Evolutionary conservation across 768 basidiomycete genomes (phyloP), one percentile per base, ranked within the genome.

Genomic region (Panellus pusillus): DNA sequence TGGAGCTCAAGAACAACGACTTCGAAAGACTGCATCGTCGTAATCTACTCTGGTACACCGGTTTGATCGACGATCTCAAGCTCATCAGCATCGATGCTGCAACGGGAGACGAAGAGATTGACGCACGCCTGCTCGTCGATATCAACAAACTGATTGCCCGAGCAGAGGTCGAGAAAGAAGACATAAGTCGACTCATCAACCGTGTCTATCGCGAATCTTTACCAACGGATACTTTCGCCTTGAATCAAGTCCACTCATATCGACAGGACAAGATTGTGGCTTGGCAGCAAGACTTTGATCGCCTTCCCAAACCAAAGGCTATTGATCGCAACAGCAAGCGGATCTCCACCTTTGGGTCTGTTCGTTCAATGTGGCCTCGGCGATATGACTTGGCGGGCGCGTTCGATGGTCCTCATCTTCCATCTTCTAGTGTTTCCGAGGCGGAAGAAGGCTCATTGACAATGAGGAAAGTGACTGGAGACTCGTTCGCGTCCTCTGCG

Each of bases 231-330:
- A 95, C 93, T 0, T 79, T 96, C 39, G 90, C 87, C 35, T 78
- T 95, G 46, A 98, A 94, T 57, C 82, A 83, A 61, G 89, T 94
- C 6, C 85, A 94, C 43, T 84, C 89, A 1, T 86, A 85, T 55
- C 79, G 94, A 42, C 96, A 98, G 72, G 93, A 96, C 62, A 89
- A 88, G 67, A 92, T 96, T 43, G 92, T 96, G 14, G 91, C 89
- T n/a, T 98, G 95, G 91, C 94, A 99, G 68, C 82, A 82, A 57
- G 93, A 98, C 65, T 93, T 96, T 61, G 89, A 93, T 61, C 82
- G 84, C 47, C 77, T 98, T 27, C 87, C 88, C 7, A 91, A 88
- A 64, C 86, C 79, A 50, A 86, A 82, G 61, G 74, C 78, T 1
- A 57, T 70, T 12, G 86, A 84, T 51, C 80, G 77, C 60, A 74